A percentile compares a stretch with the other conserved stretches of the same genome.
Evolutionary conservation across 768 basidiomycete species (phyloP).

Genomic region (Tylopilus rubrobrunneus): DNA sequence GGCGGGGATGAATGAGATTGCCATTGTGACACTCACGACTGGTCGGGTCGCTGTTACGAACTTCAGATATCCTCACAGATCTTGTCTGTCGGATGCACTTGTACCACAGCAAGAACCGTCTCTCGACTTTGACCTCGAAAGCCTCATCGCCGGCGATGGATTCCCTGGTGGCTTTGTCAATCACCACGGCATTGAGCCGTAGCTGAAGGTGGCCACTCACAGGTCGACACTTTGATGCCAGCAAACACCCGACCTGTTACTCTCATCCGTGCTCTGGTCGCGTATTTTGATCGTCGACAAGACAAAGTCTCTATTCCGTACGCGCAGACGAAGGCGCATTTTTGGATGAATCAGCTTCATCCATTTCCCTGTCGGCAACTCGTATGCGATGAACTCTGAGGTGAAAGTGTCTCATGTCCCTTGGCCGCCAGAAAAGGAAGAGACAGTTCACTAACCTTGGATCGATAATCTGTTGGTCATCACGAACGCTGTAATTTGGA

Average conservation of each 20-base stretch:
- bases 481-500: not conserved
- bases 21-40: not conserved
- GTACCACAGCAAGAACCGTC: not conserved
- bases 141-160: not conserved
- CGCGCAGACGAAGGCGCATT: not conserved
- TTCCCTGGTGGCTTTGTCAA: constrained; percentile 1
- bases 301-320: constrained; percentile 1
- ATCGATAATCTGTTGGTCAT: not conserved
- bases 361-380: constrained; percentile 8
- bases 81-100: constrained; percentile 1
- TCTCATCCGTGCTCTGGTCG: not conserved
- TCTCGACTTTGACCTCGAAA: constrained; percentile 8
- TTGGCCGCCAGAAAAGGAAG: too few relatives aligned
- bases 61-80: not conserved
- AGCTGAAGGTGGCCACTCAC: not conserved
- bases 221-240: not conserved
- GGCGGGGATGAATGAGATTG: not conserved
- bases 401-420: not conserved
- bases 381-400: constrained; percentile 9
- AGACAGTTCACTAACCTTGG: not conserved
- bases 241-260: not conserved
- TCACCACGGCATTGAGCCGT: not conserved
- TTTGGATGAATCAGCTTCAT: constrained; percentile 1
- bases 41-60: not conserved
- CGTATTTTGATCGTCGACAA: constrained; percentile 4